Percentiles rank a stretch among this genome's conserved stretches.
These are phyloP conservation scores for Acorus calamus DNA, from an alignment of 106 monocot species.

Conservation along the genomic window DNA sequence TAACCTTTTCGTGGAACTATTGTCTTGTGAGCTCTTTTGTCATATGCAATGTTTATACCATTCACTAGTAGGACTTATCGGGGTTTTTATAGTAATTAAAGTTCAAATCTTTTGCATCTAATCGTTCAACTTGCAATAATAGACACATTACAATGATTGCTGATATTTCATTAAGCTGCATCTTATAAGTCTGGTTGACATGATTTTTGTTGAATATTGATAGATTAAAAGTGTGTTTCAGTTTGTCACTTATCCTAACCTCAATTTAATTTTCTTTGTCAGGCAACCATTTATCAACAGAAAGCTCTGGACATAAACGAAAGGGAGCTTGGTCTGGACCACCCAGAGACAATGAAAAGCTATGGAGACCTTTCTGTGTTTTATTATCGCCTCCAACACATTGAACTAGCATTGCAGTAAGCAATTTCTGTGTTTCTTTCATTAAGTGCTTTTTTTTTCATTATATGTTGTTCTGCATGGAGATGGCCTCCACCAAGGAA, in stretches of 20 bases:
- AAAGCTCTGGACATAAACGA: conserved; percentile 95
- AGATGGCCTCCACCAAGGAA: too few relatives aligned
- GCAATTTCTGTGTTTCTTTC: conserved; percentile 3
- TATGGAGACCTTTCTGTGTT: conserved; percentile 97
- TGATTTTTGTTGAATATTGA: neutral
- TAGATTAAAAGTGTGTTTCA: neutral
- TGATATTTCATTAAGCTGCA: too few relatives aligned
- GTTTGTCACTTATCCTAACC: neutral
- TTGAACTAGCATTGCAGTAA: conserved; percentile 88
- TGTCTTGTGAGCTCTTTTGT: too few relatives aligned
- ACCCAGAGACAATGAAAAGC: conserved; percentile 94
- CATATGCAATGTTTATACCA: too few relatives aligned
- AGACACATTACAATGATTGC: too few relatives aligned
- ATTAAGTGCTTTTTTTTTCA: neutral
- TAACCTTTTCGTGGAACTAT: too few relatives aligned
- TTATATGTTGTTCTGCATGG: neutral
- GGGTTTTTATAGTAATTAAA: too few relatives aligned
- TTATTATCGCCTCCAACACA: conserved; percentile 92
- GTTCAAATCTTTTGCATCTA: too few relatives aligned
- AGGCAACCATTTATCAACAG: conserved; percentile 96
- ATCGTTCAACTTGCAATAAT: too few relatives aligned
- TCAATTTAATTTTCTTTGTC: conserved; percentile 3
- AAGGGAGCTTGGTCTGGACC: conserved; percentile 90
- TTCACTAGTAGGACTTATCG: too few relatives aligned
- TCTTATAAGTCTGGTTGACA: too few relatives aligned